Evolutionary conservation across 2,329 filamentous ascomycete species (phyloP).

Genomic region (Calonectria ilicicola): DNA sequence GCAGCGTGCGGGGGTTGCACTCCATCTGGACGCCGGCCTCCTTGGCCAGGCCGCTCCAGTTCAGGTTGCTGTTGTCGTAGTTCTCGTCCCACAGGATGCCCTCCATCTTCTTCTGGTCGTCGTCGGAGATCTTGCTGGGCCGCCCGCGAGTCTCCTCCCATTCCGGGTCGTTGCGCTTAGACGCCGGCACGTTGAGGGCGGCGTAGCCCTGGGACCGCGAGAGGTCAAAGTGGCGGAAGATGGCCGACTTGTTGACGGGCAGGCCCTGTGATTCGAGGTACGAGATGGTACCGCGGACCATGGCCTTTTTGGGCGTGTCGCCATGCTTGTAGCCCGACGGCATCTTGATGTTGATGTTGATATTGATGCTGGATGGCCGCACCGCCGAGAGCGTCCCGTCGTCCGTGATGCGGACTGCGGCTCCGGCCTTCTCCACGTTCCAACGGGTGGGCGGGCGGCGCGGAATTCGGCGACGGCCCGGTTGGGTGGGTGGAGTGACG

Average conservation of each 20-base stretch:
- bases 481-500: slow-evolving; percentile 39
- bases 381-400: not conserved
- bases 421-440: slow-evolving; percentile 14
- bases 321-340: slow-evolving; percentile 51
- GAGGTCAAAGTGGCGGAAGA: slow-evolving; percentile 54
- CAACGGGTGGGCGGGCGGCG: not conserved
- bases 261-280: slow-evolving; percentile 53
- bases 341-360: slow-evolving; percentile 30
- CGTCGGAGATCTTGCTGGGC: slow-evolving; percentile 49
- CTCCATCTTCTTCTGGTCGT: slow-evolving; percentile 52
- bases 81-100: slow-evolving; percentile 51
- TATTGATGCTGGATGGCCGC: not conserved
- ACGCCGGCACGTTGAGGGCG: slow-evolving; percentile 48
- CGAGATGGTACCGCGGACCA: slow-evolving; percentile 54
- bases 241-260: slow-evolving; percentile 54
- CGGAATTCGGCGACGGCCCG: slow-evolving; percentile 1
- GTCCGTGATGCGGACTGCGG: not conserved
- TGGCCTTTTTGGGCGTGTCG: slow-evolving; percentile 52
- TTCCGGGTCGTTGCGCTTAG: slow-evolving; percentile 51
- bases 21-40: slow-evolving; percentile 48
- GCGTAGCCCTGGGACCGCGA: slow-evolving; percentile 53
- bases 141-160: slow-evolving; percentile 54
- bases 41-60: slow-evolving; percentile 49
- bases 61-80: slow-evolving; percentile 46
- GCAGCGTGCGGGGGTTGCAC: slow-evolving; percentile 51